phyloP scores from a whole-genome alignment of 2,329 filamentous ascomycete genomes.

The Stachybotrys chartarum region DNA sequence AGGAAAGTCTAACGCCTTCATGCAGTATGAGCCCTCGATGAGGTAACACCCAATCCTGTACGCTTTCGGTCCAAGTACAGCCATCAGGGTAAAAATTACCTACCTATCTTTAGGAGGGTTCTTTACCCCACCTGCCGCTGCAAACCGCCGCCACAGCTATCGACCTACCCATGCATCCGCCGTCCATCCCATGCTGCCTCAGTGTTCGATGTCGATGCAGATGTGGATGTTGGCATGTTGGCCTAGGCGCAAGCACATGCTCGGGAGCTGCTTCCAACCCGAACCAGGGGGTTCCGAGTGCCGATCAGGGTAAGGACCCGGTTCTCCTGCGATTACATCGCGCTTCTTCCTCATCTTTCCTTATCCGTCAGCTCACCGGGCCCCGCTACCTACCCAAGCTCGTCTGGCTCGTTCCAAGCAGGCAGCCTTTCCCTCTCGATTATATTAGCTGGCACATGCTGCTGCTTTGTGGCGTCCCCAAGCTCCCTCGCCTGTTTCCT shows the following conservation, averaged over 20 bases:
- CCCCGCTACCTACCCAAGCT: neutral
- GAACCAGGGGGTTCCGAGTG: neutral
- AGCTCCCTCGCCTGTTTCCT: neutral
- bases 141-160: too few relatives aligned
- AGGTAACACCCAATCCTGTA: too few relatives aligned
- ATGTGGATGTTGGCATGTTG: neutral
- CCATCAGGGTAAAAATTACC: too few relatives aligned
- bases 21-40: too few relatives aligned
- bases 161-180: too few relatives aligned
- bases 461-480: neutral
- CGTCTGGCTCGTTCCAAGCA: neutral
- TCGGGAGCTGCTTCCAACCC: neutral
- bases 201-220: too few relatives aligned
- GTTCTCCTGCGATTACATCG: neutral
- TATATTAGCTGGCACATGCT: neutral
- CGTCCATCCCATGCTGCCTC: too few relatives aligned
- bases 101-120: too few relatives aligned
- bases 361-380: neutral
- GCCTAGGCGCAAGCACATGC: neutral
- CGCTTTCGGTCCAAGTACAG: too few relatives aligned
- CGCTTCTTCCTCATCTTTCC: neutral
- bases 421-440: neutral
- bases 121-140: too few relatives aligned
- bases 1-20: too few relatives aligned
- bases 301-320: neutral